Evolutionary conservation across 2,329 filamentous ascomycete genomes (phyloP), one percentile per base, ranked within the genome.

Genomic region (Pyricularia grisea): DNA sequence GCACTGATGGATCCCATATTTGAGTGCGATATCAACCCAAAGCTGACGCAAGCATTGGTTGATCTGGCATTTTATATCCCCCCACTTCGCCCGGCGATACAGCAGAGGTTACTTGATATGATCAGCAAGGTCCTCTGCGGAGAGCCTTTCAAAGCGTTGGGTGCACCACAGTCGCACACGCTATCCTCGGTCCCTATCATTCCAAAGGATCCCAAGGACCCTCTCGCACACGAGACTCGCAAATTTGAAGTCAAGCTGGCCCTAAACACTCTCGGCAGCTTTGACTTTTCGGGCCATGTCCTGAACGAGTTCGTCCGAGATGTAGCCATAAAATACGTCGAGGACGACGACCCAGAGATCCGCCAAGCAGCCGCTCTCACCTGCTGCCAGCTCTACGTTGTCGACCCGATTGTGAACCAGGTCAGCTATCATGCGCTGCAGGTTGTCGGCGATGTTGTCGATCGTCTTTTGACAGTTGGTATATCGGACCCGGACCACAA

Each of bases 31-130:
- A 84, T 99, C 68, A 97, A 93, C 55, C 92, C 94, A 69, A 95
- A 96, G 73, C 85, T 99, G 28, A 97, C 94, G 0, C 94, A 98
- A 77, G 96, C 96, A 2, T 83, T 99, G 68, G 94, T 98, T 27
- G 96, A 99, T 76, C 97, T 99, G 92, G 95, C 95, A 31, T 97
- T 98, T 76, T 98, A 99, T 77, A 97, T 99, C 65, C 95, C 94
- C 0, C 93, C 96, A 0, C 93, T 97, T 69, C 95, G 97, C 76
- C 87, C 91, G 2, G 94, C 89, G 7, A 98, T 99, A 60, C 95
- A 99, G 76, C 94, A 97, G 75, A 90, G 95, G 73, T 82, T 99
- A 28, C 85, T 99, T 14, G 93, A 99, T 76, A 94, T 99, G 86
- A 86, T 99, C 58, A 98, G 95, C 78, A 88, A 94, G 72, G 94